Base-by-base conservation (phyloP, 176 grass and related monocot species). In the Ananas comosus region DNA sequence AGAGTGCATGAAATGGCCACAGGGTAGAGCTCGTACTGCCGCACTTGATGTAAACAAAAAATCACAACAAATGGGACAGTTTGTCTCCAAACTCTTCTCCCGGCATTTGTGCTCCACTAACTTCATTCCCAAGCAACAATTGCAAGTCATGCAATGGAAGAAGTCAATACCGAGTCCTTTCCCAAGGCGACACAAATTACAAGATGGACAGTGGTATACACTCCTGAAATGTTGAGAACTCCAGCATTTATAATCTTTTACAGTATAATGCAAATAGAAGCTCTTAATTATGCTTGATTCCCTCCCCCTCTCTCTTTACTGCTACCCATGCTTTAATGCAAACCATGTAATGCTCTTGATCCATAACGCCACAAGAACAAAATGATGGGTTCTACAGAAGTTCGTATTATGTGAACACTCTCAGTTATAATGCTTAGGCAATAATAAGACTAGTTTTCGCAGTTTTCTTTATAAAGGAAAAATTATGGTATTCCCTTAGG, bases 91-190 rank as follows among this genome's bases (percentile, higher is more conserved):
- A 69, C 82, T 71, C 25, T 96, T 96, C 72, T 96, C 92, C 13
- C 83, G 83, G 19, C 92, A 96, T 70, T 88, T 91, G 72, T 96
- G 91, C 49, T 88, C 74, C 65, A 79, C 69, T 76, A 96, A 48
- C 76, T 83, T 91, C 78, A 88, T 22, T 53, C 91, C 82, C 52
- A 96, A 82, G 78, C 91, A 96, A 66, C 91, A 96, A 65, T 96
- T 96, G 82, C 91, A 96, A 69, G 79, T 96, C 91, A 96, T 96
- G 69, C 91, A 96, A 59, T 96, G 91, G 79, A 96, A 96, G 61
- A 96, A 96, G 27, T 96, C 91, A 10, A 70, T 80, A 10, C 91
- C 91, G 56, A 96, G 74, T 67, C 91, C 91, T 51, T 74, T 79
- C 12, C 91, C 91, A 78, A 96, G 64, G 51, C 91, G 91, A 50